phyloP scores from a whole-genome alignment of 345 rosid genomes.

The Moricandia moricandioides region DNA sequence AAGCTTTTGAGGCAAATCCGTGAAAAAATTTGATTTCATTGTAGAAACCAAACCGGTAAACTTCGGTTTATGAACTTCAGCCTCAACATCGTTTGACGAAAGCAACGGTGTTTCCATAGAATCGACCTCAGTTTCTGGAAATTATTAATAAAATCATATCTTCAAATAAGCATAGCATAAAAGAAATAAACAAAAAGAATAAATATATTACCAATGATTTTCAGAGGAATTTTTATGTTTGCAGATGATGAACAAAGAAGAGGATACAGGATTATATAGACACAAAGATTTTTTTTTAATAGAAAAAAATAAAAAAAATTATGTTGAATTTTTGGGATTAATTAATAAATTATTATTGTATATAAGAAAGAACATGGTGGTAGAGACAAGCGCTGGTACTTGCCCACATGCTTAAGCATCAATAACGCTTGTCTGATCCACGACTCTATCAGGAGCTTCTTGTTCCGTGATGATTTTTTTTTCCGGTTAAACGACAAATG shows the following conservation, averaged over 20 bases:
- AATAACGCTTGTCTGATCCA: conserved; percentile 29
- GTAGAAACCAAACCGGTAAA: conserved; percentile 25
- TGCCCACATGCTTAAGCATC: conserved; percentile 32
- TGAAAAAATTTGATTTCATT: conserved; percentile 49
- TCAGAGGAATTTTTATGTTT: not conserved
- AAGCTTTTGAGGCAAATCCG: conserved; percentile 62
- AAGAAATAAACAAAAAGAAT: not conserved
- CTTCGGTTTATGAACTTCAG: conserved; percentile 10
- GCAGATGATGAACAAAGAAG: conserved; percentile 21
- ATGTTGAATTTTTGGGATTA: not conserved
- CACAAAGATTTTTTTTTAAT: conserved; percentile 15
- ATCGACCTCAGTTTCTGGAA: conserved; percentile 28
- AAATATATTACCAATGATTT: conserved; percentile 1
- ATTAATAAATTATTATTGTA: not conserved
- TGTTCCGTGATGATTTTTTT: conserved; percentile 24
- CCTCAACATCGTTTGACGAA: conserved; percentile 21
- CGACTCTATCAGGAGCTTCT: conserved; percentile 24
- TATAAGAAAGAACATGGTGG: not conserved
- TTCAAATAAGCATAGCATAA: not conserved
- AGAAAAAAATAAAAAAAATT: not conserved
- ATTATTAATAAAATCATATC: not conserved
- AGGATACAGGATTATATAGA: conserved; percentile 3
- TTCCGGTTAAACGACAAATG: not conserved
- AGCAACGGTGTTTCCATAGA: conserved; percentile 35
- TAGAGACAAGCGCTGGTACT: conserved; percentile 21